phyloP scores from a whole-genome alignment of 129 eudicot species.

The Flaveria trinervia region DNA sequence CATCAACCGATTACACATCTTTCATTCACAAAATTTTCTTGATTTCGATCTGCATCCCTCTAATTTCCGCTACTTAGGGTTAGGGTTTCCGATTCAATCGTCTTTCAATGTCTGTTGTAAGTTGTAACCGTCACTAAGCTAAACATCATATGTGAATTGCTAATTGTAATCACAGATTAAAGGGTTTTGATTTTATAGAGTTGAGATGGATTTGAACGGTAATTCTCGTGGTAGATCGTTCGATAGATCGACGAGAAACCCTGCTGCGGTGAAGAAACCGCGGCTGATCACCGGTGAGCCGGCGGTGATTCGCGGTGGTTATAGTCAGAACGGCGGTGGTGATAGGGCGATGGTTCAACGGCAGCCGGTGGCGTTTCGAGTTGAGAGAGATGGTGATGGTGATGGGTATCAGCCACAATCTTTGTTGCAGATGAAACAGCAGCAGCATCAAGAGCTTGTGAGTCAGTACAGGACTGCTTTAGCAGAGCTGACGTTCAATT shows the following conservation, averaged over 20 bases:
- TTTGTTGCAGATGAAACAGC: conserved; percentile 35
- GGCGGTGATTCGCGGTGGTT: conserved; percentile 14
- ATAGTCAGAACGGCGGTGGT: conserved; percentile 23
- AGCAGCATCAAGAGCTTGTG: conserved; percentile 72
- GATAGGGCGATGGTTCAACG: conserved; percentile 15
- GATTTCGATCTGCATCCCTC: conserved; percentile 5
- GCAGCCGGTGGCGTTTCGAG: conserved; percentile 30
- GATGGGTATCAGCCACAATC: conserved; percentile 56
- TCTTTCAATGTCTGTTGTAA: conserved; percentile 26
- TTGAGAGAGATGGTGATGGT: conserved; percentile 37
- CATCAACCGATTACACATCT: conserved; percentile 7
- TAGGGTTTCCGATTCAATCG: conserved; percentile 30
- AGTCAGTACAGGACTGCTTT: conserved; percentile 85
- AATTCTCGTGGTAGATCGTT: conserved; percentile 59
- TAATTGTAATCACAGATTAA: conserved; percentile 34
- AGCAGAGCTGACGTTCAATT: conserved; percentile 85
- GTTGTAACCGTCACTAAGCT: conserved; percentile 20
- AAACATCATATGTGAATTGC: conserved; percentile 7
- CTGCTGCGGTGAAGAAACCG: conserved; percentile 61
- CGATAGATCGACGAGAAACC: conserved; percentile 56
- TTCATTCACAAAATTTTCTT: neutral
- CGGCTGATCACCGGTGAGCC: conserved; percentile 52
- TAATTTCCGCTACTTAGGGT: conserved; percentile 27
- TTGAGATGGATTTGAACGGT: conserved; percentile 62
- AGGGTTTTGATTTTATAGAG: neutral